Evolutionary conservation across 305 asterid genomes (phyloP).

Genomic region (Lippia alba): DNA sequence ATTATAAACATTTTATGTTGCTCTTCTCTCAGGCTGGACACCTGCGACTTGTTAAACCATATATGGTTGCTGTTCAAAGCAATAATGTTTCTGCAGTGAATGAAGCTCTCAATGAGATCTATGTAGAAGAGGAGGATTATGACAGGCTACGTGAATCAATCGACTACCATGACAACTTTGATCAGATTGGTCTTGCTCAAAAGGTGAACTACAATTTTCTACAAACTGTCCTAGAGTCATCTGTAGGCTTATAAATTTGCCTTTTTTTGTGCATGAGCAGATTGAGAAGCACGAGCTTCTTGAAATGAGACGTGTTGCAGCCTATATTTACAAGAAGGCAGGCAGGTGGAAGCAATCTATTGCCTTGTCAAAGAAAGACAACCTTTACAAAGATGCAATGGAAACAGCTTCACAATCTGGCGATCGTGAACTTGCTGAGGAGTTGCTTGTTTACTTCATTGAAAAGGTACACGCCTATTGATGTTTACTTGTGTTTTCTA

Average conservation of each 20-base stretch:
- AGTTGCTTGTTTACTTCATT: conserved; percentile 92
- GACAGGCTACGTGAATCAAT: conserved; percentile 95
- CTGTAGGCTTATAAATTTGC: conserved; percentile 23
- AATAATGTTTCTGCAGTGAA: conserved; percentile 98
- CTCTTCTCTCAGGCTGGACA: conserved; percentile 78
- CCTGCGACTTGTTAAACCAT: conserved; percentile 92
- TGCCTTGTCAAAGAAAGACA: conserved; percentile 98
- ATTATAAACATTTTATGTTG: conserved; percentile 27
- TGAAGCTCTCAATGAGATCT: conserved; percentile 95
- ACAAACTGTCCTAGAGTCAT: conserved; percentile 15
- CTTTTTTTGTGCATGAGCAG: conserved; percentile 50
- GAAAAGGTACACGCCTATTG: conserved; percentile 68
- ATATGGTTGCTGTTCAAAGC: conserved; percentile 99
- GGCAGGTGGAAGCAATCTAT: conserved; percentile 99
- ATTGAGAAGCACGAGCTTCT: conserved; percentile 99
- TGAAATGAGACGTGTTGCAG: conserved; percentile 99
- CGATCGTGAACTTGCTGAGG: conserved; percentile 99
- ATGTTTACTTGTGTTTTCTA: conserved; percentile 3
- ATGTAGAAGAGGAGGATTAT: conserved; percentile 98
- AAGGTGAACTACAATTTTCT: conserved; percentile 59
- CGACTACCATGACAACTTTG: conserved; percentile 93
- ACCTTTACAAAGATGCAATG: conserved; percentile 96
- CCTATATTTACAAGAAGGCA: conserved; percentile 98
- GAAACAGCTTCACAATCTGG: conserved; percentile 99
- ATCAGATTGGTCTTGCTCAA: conserved; percentile 98